Evolutionary conservation across 2,329 filamentous ascomycete species (phyloP), one percentile per base, ranked within the genome.

Genomic region (Penicillium sp.): DNA sequence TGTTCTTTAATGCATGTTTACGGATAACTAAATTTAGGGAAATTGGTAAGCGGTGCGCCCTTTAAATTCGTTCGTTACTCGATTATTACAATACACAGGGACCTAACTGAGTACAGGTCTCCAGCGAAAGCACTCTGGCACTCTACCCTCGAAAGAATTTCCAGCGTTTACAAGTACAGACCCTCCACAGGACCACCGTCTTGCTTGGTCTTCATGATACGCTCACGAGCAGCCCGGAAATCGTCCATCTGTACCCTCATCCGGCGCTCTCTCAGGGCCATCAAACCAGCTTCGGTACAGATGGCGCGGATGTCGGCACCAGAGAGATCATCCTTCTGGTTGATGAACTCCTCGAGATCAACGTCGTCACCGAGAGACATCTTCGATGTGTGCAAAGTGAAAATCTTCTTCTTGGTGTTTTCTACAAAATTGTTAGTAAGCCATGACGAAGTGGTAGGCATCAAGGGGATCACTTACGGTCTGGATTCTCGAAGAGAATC

Each of bases 181-280:
- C 94, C 94, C 81, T 99, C 94, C 49, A 74, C 68, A 0, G 96
- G 94, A 79, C 97, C 96, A 67, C 93, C 93, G 81, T 99, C 94
- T 72, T 89, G 94, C 88, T 99, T 99, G 49, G 96, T 99, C 81
- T 96, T 96, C 76, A 99, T 83, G 62, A 99, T 96, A 65, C 91
- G 88, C 79, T 99, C 94, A 68, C 93, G 86, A 25, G 94, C 94
- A 56, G 91, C 84, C 55, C 94, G 83, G 83, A 99, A 99, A 78
- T 99, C 94, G 8, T 93, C 91, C 94, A 99, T 99, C 78, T 97
- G 93, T 58, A 99, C 94, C 55, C 93, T 87, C 94, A 99, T 99
- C 72, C 94, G 88, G 64, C 94, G 86, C 81, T 99, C 94, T 67
- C 94, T 86, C 62, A 99, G 82, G 21, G 94, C 94, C 85, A 97